phyloP scores from a whole-genome alignment of 2,329 filamentous ascomycete genomes.

The Esteya vermicola region DNA sequence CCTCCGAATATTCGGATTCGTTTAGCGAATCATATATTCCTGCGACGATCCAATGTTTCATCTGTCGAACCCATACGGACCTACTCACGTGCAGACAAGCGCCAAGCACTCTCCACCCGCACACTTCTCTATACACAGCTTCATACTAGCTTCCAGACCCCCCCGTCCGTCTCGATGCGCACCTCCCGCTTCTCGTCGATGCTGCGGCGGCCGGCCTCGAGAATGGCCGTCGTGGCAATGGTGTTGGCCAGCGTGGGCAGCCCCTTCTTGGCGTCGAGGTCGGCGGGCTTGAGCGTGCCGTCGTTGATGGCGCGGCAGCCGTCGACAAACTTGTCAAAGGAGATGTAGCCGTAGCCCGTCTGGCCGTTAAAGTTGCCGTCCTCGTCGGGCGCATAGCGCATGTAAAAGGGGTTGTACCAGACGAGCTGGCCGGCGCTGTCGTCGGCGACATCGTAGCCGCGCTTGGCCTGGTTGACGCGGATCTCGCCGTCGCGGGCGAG shows the following conservation, averaged over 20 bases:
- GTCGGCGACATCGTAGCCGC: conserved; percentile 88
- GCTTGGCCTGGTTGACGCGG: conserved; percentile 76
- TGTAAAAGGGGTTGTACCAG: conserved; percentile 93
- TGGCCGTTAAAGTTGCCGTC: conserved; percentile 90
- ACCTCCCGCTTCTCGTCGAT: conserved; percentile 72
- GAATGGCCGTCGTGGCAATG: conserved; percentile 78
- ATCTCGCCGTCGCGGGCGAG: conserved; percentile 75
- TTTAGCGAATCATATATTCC: too few relatives aligned
- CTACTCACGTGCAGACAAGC: too few relatives aligned
- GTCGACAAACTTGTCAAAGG: conserved; percentile 92
- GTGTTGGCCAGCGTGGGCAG: conserved; percentile 81
- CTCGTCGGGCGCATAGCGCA: conserved; percentile 88
- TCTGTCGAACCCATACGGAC: too few relatives aligned
- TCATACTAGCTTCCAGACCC: conserved; percentile 50
- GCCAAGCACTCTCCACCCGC: too few relatives aligned
- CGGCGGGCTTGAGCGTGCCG: conserved; percentile 54
- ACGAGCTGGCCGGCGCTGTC: conserved; percentile 55
- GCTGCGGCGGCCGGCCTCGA: conserved; percentile 73
- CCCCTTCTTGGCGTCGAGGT: conserved; percentile 67
- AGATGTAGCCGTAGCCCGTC: conserved; percentile 84
- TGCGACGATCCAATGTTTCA: too few relatives aligned
- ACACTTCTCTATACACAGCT: background rate
- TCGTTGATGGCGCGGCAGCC: conserved; percentile 68
- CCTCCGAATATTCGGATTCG: too few relatives aligned
- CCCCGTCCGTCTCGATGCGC: conserved; percentile 53